Percentiles rank a stretch among this genome's conserved stretches.
Conservation (phyloP, 176 grass and related monocot genomes). For the Poa annua region DNA sequence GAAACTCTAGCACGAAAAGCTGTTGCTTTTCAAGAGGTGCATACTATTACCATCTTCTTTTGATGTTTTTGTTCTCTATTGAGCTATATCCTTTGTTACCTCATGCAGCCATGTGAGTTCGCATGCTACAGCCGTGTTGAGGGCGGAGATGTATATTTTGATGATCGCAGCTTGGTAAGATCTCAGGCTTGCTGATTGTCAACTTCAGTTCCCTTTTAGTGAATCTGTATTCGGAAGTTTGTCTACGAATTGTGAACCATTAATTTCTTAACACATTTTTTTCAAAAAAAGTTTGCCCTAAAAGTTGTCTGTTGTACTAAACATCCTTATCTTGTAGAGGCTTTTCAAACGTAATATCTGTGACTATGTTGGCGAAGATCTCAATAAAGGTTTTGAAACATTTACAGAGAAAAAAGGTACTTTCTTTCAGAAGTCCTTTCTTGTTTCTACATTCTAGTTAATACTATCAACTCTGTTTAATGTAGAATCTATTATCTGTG, state of each 20-base stretch:
- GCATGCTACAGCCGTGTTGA: slow-evolving; percentile 85
- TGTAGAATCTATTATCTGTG: slow-evolving; percentile 27
- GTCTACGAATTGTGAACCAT: slow-evolving; percentile 1
- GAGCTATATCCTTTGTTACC: slow-evolving; percentile 35
- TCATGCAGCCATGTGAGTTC: slow-evolving; percentile 91
- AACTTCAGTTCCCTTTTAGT: slow-evolving; percentile 37
- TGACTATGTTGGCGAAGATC: slow-evolving; percentile 78
- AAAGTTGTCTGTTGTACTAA: slow-evolving; percentile 43
- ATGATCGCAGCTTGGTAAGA: slow-evolving; percentile 94
- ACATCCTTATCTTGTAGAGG: slow-evolving; percentile 62
- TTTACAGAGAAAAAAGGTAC: slow-evolving; percentile 93
- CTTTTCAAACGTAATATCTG: slow-evolving; percentile 91
- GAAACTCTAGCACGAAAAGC: slow-evolving; percentile 94
- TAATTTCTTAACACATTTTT: slow-evolving; percentile 19
- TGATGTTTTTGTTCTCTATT: slow-evolving; percentile 32
- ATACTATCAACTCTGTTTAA: not conserved
- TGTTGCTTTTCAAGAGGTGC: slow-evolving; percentile 92
- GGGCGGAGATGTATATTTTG: slow-evolving; percentile 83
- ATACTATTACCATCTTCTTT: slow-evolving; percentile 34
- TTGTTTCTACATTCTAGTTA: slow-evolving; percentile 26
- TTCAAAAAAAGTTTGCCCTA: slow-evolving; percentile 13
- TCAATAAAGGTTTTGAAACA: slow-evolving; percentile 92
- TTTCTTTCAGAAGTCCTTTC: slow-evolving; percentile 34
- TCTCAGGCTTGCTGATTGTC: not conserved
- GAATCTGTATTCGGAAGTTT: slow-evolving; percentile 12